Percentiles rank a stretch among this genome's conserved stretches.
phyloP scores from a whole-genome alignment of 345 rosid genomes.

The Garcia nutans region DNA sequence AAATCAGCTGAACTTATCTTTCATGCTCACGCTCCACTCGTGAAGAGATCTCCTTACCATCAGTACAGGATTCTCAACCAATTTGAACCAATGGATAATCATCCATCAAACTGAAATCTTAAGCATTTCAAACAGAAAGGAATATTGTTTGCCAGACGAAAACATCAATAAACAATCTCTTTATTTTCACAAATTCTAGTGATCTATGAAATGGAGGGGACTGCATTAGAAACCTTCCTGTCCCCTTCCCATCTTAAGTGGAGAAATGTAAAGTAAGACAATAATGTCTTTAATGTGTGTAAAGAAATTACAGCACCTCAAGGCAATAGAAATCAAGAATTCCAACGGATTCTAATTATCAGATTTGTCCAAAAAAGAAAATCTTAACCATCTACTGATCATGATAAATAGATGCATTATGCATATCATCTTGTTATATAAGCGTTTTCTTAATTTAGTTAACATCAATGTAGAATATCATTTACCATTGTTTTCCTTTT shows the following conservation, averaged over 20 bases:
- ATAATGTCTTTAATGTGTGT: neutral
- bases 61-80: neutral
- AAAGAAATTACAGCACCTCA: neutral
- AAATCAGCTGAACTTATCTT: neutral
- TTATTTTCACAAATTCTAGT: neutral
- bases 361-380: neutral
- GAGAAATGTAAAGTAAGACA: neutral
- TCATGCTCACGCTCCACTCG: neutral
- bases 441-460: neutral
- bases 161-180: neutral
- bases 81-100: neutral
- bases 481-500: neutral
- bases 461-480: neutral
- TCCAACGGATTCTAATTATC: neutral
- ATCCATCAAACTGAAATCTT: neutral
- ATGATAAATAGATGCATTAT: neutral
- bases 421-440: neutral
- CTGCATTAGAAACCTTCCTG: no score
- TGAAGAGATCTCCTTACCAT: neutral
- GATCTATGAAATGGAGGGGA: neutral
- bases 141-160: neutral
- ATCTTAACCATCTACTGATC: neutral
- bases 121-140: neutral
- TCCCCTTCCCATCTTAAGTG: neutral
- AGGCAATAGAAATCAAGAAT: neutral